Conservation (phyloP, 139 green algal species). For the Desmodesmus armatus region DNA sequence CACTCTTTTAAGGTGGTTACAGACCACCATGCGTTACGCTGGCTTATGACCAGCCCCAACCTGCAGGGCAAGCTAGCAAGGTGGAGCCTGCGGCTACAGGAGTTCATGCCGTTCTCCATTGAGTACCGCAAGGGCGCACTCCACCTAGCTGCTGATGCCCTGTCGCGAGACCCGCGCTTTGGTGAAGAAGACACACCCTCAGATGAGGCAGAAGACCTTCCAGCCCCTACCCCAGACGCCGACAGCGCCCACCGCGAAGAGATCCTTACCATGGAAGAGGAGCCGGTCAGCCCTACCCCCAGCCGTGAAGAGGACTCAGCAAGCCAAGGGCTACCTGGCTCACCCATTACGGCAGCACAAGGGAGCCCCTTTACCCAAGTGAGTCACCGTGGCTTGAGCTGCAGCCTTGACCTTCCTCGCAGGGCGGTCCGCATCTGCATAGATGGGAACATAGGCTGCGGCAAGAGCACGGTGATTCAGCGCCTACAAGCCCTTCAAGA, state of each 20-base stretch:
- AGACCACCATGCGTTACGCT: constrained; percentile 36
- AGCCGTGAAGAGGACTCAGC: too few relatives aligned
- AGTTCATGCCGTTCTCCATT: constrained; percentile 14
- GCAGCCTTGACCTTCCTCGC: not conserved
- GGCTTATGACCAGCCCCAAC: constrained; percentile 6
- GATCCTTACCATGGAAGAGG: too few relatives aligned
- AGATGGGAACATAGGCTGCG: not conserved
- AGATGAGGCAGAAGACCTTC: too few relatives aligned
- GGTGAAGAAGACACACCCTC: not conserved
- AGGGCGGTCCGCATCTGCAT: not conserved
- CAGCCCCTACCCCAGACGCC: too few relatives aligned
- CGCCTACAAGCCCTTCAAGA: too few relatives aligned
- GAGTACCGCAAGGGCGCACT: not conserved
- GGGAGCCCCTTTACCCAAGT: not conserved
- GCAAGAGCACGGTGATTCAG: not conserved
- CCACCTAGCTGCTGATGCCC: not conserved
- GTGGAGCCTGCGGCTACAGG: constrained; percentile 18
- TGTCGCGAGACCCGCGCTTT: not conserved
- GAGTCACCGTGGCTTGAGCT: not conserved
- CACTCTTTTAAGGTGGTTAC: constrained; percentile 31
- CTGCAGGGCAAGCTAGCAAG: constrained; percentile 21
- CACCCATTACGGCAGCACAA: too few relatives aligned
- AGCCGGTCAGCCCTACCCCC: too few relatives aligned
- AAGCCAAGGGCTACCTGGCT: too few relatives aligned
- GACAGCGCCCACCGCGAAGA: too few relatives aligned